Percentiles rank a stretch among this genome's conserved stretches.
Conservation (phyloP, 2,329 filamentous ascomycete genomes). For the Aureobasidium sp. region DNA sequence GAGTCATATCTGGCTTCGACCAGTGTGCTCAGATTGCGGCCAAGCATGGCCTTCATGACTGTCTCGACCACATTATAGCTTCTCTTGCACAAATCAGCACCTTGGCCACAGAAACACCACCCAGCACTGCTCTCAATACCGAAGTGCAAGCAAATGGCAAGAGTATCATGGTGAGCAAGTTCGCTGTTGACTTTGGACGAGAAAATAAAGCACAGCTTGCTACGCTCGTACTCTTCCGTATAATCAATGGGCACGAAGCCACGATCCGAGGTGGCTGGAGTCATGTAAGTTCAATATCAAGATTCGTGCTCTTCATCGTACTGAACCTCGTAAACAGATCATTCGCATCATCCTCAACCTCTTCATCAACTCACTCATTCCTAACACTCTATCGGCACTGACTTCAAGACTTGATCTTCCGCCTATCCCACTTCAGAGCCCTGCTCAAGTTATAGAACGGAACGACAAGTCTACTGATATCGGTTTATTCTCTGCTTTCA, state of each 20-base stretch:
- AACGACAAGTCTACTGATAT: constrained; percentile 69
- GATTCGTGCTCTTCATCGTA: constrained; percentile 77
- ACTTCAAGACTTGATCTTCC: constrained; percentile 62
- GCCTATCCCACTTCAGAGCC: constrained; percentile 79
- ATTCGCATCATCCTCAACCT: constrained; percentile 90
- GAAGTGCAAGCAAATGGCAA: constrained; percentile 88
- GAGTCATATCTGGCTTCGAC: constrained; percentile 89
- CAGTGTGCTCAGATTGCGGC: constrained; percentile 91
- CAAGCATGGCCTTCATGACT: constrained; percentile 73
- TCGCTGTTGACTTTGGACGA: constrained; percentile 88
- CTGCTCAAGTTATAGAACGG: constrained; percentile 87
- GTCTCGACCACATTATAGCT: constrained; percentile 85
- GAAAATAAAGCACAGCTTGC: constrained; percentile 91
- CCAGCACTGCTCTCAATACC: constrained; percentile 84
- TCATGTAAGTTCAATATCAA: constrained; percentile 47
- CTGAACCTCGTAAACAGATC: constrained; percentile 74
- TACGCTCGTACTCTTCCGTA: constrained; percentile 88
- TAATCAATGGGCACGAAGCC: constrained; percentile 76
- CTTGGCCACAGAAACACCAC: constrained; percentile 63
- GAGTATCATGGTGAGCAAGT: constrained; percentile 96
- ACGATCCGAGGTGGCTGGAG: constrained; percentile 71
- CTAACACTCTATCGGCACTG: constrained; percentile 63
- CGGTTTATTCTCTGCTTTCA: constrained; percentile 87
- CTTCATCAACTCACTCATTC: constrained; percentile 89
- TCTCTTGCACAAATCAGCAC: constrained; percentile 87